Evolutionary conservation across 2,329 filamentous ascomycete genomes (phyloP), one percentile per base, ranked within the genome.

Genomic region (Aschersonia sp.): DNA sequence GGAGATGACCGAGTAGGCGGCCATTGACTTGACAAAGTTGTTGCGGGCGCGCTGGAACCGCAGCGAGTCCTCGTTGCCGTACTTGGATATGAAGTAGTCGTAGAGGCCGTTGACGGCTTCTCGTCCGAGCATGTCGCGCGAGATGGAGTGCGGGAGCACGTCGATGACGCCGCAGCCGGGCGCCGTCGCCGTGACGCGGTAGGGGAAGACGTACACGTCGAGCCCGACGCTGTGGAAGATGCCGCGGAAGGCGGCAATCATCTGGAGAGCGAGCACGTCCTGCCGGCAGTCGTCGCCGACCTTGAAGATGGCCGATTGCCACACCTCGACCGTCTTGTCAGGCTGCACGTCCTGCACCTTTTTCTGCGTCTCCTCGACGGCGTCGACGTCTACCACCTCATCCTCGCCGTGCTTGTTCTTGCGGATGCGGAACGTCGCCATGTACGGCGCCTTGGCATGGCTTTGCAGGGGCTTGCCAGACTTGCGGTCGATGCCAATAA

Each of bases 281-380:
- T 99, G 92, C 46, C 92, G 84, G 62, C 92, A 97, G 64, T 99
- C 92, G 62, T 99, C 92, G 52, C 92, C 92, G 45, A 99, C 94
- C 64, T 99, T 99, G 80, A 99, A 99, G 60, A 99, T 99, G 49
- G 90, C 92, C 2, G 88, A 94, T 64, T 98, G 92, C 94, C 92
- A 97, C n/a, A 90, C 84, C 63, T 98, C 94, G 55, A 94, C 79
- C 0, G 80, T 86, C 57, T 76, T 78, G 46, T 61, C 60, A n/a
- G 57, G 56, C 1, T 52, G 51, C 37, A 56, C 56, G 6, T 49
- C 41, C 31, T 45, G 29, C 35, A 35, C 29, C 30, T 43, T 43
- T 33, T 48, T 48, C 29, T 44, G 46, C 1, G 65, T 66, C 35
- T 73, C 74, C 52, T 76, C 74, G 30, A 68, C 64, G 31, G 67